Conservation (phyloP, 164 flowering plant genomes). For the Malania oleifera region DNA sequence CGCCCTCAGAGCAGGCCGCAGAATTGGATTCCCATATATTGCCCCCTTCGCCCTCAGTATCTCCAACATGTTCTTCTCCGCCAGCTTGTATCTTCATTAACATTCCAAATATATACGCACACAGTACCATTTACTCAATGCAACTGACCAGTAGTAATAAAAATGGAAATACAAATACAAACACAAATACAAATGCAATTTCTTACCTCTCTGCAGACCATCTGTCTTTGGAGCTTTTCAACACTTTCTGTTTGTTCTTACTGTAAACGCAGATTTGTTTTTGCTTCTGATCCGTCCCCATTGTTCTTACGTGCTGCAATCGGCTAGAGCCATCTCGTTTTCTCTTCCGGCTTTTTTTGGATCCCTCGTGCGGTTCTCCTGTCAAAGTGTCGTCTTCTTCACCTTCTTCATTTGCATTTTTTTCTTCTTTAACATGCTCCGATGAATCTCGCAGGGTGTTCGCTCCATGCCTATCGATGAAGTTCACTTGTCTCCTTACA, state of each 20-base stretch:
- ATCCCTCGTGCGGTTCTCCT: background rate
- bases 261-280: slow-evolving; percentile 6
- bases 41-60: slow-evolving; percentile 70
- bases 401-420: slow-evolving; percentile 10
- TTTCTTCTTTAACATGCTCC: background rate
- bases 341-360: slow-evolving; percentile 28
- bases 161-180: background rate
- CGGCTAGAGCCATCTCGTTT: slow-evolving; percentile 8
- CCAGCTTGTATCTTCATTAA: slow-evolving; percentile 62
- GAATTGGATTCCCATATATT: slow-evolving; percentile 50
- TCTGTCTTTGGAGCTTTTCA: slow-evolving; percentile 41
- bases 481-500: slow-evolving; percentile 36
- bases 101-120: background rate
- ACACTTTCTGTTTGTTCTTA: slow-evolving; percentile 10
- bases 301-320: background rate
- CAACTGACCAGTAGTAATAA: background rate
- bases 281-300: slow-evolving; percentile 11
- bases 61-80: slow-evolving; percentile 61
- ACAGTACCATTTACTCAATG: background rate
- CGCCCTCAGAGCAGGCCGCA: slow-evolving; percentile 53
- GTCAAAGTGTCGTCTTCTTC: background rate
- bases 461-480: slow-evolving; percentile 28
- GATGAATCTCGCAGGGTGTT: background rate
- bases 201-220: slow-evolving; percentile 82
- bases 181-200: background rate